A percentile compares a stretch with the other conserved stretches of the same genome.
phyloP scores from a whole-genome alignment of 2,329 filamentous ascomycete species.

The Stemphylium beticola region DNA sequence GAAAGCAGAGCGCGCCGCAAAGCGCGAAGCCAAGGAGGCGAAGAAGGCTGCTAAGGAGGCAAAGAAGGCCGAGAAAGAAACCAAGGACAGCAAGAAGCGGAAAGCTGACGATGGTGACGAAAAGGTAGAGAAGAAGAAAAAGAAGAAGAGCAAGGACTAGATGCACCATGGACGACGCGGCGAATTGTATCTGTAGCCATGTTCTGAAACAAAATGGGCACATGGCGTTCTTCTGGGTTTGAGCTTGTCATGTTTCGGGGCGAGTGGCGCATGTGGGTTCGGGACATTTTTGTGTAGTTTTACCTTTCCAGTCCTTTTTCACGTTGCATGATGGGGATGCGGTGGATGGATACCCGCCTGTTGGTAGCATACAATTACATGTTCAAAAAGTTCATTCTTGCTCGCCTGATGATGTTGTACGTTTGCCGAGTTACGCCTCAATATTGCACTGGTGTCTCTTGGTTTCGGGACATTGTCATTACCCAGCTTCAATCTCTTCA shows the following conservation, averaged over 20 bases:
- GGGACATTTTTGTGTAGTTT: conserved; percentile 18
- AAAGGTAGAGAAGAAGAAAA: conserved; percentile 67
- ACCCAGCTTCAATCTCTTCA: neutral
- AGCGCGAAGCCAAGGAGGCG: conserved; percentile 53
- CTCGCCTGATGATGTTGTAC: neutral
- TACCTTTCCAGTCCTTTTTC: conserved; percentile 11
- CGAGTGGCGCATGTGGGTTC: conserved; percentile 23
- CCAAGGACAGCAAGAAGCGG: conserved; percentile 60
- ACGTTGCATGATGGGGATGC: conserved; percentile 30
- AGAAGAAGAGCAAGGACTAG: conserved; percentile 61
- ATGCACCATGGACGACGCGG: conserved; percentile 12
- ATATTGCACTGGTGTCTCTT: no score
- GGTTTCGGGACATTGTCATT: no score
- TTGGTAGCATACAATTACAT: conserved; percentile 25
- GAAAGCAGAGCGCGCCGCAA: conserved; percentile 48
- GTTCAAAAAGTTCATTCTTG: conserved; percentile 9
- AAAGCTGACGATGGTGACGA: conserved; percentile 23
- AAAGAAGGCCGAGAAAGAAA: conserved; percentile 61
- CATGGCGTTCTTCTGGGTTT: conserved; percentile 23
- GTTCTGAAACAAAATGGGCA: conserved; percentile 22
- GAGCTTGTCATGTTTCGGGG: conserved; percentile 21
- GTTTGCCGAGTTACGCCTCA: neutral
- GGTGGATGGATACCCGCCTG: conserved; percentile 31
- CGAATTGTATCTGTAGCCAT: conserved; percentile 18
- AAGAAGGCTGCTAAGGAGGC: conserved; percentile 61